phyloP scores from a whole-genome alignment of 2,329 filamentous ascomycete genomes.

The Graphilbum fragrans region DNA sequence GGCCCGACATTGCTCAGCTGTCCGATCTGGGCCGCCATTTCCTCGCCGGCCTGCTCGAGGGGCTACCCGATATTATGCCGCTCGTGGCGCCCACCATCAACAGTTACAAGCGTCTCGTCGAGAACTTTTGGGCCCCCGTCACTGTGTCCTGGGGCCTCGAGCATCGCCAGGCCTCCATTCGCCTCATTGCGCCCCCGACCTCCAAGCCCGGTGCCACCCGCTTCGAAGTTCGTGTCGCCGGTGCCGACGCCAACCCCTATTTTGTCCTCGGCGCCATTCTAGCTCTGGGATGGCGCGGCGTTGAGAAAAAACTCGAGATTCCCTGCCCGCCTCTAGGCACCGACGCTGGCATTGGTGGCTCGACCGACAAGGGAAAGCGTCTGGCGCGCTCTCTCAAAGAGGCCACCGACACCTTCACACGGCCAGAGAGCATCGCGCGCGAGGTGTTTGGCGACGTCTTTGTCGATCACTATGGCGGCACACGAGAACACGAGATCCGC shows the following conservation, averaged over 20 bases:
- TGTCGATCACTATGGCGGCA: conserved; percentile 90
- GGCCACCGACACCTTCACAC: conserved; percentile 67
- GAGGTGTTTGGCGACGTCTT: conserved; percentile 92
- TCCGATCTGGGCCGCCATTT: conserved; percentile 89
- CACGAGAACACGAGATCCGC: conserved; percentile 78
- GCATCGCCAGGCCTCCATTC: conserved; percentile 83
- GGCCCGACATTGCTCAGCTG: conserved; percentile 63
- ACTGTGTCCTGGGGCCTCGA: conserved; percentile 96
- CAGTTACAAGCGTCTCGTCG: conserved; percentile 94
- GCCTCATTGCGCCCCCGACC: conserved; percentile 80
- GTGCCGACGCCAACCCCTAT: conserved; percentile 87
- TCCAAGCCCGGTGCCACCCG: conserved; percentile 75
- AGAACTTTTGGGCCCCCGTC: conserved; percentile 98
- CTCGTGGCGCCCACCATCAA: conserved; percentile 90
- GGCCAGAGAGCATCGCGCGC: conserved; percentile 72
- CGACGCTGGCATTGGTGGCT: conserved; percentile 68
- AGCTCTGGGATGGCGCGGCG: conserved; percentile 77
- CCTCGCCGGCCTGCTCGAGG: conserved; percentile 78
- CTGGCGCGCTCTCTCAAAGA: conserved; percentile 79
- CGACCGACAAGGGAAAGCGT: conserved; percentile 57
- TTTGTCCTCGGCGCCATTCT: conserved; percentile 79
- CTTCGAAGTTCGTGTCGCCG: conserved; percentile 85
- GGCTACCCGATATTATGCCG: conserved; percentile 91
- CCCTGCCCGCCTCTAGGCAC: conserved; percentile 71
- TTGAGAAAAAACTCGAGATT: conserved; percentile 85